These are phyloP conservation scores for Uronychia setigera DNA, from an alignment of 73 alveolate genomes.

Conservation along the genomic window DNA sequence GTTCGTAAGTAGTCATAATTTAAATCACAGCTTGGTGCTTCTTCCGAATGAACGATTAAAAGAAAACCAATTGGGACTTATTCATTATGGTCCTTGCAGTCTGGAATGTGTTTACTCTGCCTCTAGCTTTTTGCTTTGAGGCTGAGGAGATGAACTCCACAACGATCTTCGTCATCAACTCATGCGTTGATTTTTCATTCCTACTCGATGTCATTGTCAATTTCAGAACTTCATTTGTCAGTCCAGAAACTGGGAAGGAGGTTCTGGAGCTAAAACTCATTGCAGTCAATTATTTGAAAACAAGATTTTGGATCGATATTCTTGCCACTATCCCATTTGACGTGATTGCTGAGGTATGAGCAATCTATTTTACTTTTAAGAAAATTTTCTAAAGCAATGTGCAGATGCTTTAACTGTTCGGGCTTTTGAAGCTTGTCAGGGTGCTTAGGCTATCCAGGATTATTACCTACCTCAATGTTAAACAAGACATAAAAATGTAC, in stretches of 20 bases:
- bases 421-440: conserved; percentile 51
- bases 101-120: conserved; percentile 55
- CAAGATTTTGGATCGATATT: conserved; percentile 21
- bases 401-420: conserved; percentile 30
- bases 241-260: conserved; percentile 41
- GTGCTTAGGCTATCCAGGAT: conserved; percentile 51
- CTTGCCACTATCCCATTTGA: conserved; percentile 41
- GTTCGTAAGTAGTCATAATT: too few relatives aligned
- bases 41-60: neutral
- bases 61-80: conserved; percentile 55
- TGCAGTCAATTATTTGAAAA: neutral
- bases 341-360: neutral
- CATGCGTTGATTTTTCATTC: neutral
- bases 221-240: conserved; percentile 28
- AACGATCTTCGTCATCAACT: neutral
- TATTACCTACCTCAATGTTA: conserved; percentile 43
- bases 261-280: neutral
- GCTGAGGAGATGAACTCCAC: neutral
- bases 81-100: conserved; percentile 41
- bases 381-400: neutral
- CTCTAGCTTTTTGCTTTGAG: conserved; percentile 48
- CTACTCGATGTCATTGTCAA: conserved; percentile 41
- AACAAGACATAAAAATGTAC: conserved; percentile 53
- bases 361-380: neutral
- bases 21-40: neutral